Base-by-base conservation (phyloP, 2,329 filamentous ascomycete genomes). In the Eutypa lata region DNA sequence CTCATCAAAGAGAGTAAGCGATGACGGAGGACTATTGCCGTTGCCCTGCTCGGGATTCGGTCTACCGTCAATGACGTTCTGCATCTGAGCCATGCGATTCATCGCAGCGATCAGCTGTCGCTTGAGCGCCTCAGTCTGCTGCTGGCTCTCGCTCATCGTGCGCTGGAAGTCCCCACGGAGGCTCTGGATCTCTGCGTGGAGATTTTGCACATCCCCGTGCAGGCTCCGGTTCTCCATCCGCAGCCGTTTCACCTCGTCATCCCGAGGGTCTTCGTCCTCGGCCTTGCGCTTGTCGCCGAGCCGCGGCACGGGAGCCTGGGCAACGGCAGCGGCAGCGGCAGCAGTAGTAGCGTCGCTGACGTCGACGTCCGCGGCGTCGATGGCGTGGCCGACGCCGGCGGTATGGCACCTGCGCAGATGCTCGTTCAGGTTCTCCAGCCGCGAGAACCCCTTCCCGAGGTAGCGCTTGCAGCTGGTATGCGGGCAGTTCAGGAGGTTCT, bases 381-480 rank as follows among this genome's bases (percentile, higher is more conserved):
- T 52, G 26, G 6, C 26, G 26, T 60, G 49, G 55, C 62, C 53
- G 26, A 67, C 72, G 40, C 76, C 73, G 47, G 79, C 77, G 42
- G 81, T 87, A 68, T 97, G 93, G n/a, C 95, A 90, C 24, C 93
- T 86, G 19, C 93, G 88, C 18, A 97, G 76, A 71, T 97, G 93
- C 72, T 97, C 93, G 67, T 93, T 91, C 3, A 97, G 78, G 64
- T 97, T 97, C 73, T 97, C 93, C 65, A 92, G 89, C 48, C 93
- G 85, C 8, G 92, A 95, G 70, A 97, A 97, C 21, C 91, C 91
- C 64, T 91, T 90, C 57, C 91, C 92, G 0, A 84, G 86, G 65
- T 91, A 90, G 37, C 93, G 88, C 69, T 96, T 96, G 80, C 93
- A 97, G 67, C 90, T 91, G 37, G 78, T 71, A 64, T 93, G 89